Conservation (phyloP, 2,329 filamentous ascomycete species). For the Alternaria atra region DNA sequence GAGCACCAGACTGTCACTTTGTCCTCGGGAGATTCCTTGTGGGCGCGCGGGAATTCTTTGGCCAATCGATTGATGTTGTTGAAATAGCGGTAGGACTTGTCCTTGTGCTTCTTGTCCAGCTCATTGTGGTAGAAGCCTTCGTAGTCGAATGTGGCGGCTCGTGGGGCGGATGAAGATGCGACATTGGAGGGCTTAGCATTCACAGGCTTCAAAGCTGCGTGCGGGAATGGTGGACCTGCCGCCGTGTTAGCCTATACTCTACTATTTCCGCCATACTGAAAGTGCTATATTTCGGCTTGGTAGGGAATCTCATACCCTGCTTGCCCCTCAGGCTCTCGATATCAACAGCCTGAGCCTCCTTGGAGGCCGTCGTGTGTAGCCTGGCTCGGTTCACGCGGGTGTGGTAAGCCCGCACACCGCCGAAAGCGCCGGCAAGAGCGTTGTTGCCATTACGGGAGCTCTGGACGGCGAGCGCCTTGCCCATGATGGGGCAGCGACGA, state of each 20-base stretch:
- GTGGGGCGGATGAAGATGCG: slow-evolving; percentile 59
- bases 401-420: slow-evolving; percentile 59
- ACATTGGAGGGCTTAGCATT: slow-evolving; percentile 35
- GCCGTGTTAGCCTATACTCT: slow-evolving; percentile 16
- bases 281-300: neutral
- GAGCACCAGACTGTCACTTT: slow-evolving; percentile 98
- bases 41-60: slow-evolving; percentile 93
- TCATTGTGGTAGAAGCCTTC: slow-evolving; percentile 87
- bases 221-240: slow-evolving; percentile 42
- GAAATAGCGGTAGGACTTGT: slow-evolving; percentile 99
- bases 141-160: slow-evolving; percentile 79
- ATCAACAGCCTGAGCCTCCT: slow-evolving; percentile 82
- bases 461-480: slow-evolving; percentile 93
- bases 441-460: slow-evolving; percentile 59
- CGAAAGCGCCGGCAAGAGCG: slow-evolving; percentile 59
- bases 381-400: slow-evolving; percentile 69
- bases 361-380: slow-evolving; percentile 80
- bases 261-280: neutral
- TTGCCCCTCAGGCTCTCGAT: slow-evolving; percentile 50
- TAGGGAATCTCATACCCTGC: slow-evolving; percentile 52
- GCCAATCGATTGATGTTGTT: slow-evolving; percentile 99
- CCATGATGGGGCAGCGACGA: slow-evolving; percentile 97
- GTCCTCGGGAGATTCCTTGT: slow-evolving; percentile 84
- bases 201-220: slow-evolving; percentile 36
- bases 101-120: slow-evolving; percentile 98